A percentile compares a stretch with the other conserved stretches of the same genome.
Evolutionary conservation across 2,329 filamentous ascomycete genomes (phyloP).

Genomic region (Domatiomyces catenatus): DNA sequence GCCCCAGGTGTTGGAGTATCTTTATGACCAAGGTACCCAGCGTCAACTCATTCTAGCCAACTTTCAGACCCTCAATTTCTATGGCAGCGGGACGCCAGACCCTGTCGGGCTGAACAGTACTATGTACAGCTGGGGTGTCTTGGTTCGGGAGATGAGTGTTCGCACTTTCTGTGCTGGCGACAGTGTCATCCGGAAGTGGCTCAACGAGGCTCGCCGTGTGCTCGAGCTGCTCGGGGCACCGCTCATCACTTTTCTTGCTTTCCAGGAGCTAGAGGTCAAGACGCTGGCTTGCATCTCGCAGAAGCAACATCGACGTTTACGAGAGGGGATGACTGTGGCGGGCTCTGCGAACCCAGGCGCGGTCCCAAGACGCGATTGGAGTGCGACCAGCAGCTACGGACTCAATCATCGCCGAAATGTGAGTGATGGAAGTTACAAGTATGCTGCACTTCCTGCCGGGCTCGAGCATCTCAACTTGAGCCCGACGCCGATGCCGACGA

Average conservation of each 20-base stretch:
- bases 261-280: slow-evolving; percentile 25
- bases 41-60: slow-evolving; percentile 33
- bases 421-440: background rate
- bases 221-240: slow-evolving; percentile 35
- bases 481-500: background rate
- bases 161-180: slow-evolving; percentile 38
- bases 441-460: background rate
- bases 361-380: background rate
- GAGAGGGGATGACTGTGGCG: background rate
- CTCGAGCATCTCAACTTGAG: background rate
- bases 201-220: slow-evolving; percentile 34
- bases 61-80: slow-evolving; percentile 31
- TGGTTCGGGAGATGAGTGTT: slow-evolving; percentile 33
- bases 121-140: slow-evolving; percentile 34
- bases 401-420: background rate
- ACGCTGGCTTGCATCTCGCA: slow-evolving; percentile 9
- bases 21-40: slow-evolving; percentile 38
- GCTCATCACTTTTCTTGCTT: slow-evolving; percentile 23
- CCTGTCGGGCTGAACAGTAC: slow-evolving; percentile 29
- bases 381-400: background rate
- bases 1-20: slow-evolving; percentile 35
- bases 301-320: background rate
- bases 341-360: background rate
- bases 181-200: slow-evolving; percentile 33
- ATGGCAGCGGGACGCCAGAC: slow-evolving; percentile 28